Evolutionary conservation across 768 basidiomycete genomes (phyloP).

Genomic region (Candolleomyces efflorescens): DNA sequence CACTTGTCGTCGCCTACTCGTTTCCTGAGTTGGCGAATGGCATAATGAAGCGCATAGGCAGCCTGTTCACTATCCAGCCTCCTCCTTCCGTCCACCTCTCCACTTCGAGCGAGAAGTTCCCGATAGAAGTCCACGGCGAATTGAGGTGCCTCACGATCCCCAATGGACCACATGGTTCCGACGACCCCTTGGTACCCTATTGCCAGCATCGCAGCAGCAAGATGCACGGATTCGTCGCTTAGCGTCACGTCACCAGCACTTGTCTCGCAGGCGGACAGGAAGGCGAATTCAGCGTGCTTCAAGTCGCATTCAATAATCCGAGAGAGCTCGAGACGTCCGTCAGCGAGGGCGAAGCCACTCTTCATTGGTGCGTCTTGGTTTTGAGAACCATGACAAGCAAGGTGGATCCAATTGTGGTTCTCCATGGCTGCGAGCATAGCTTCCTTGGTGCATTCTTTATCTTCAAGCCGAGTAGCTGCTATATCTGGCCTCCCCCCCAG

Average conservation of each 20-base stretch:
- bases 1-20: background rate
- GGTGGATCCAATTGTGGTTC: conserved; percentile 18
- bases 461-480: background rate
- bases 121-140: conserved; percentile 11
- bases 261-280: conserved; percentile 39
- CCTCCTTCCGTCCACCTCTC: background rate
- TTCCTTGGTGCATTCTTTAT: background rate
- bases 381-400: conserved; percentile 33
- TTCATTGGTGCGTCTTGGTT: conserved; percentile 21
- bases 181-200: conserved; percentile 27
- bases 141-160: conserved; percentile 9
- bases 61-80: background rate
- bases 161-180: conserved; percentile 37
- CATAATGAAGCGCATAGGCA: conserved; percentile 4
- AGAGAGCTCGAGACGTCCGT: conserved; percentile 13
- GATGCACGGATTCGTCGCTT: conserved; percentile 25
- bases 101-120: background rate
- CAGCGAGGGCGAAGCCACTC: conserved; percentile 20
- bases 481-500: too few relatives aligned
- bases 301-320: conserved; percentile 6
- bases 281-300: conserved; percentile 23
- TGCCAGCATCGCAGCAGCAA: conserved; percentile 34
- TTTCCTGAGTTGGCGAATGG: background rate
- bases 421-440: background rate
- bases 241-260: conserved; percentile 21